Evolutionary conservation across 148 eudicot genomes (phyloP), one percentile per base, ranked within the genome.

Genomic region (Rhododendron ovatum): DNA sequence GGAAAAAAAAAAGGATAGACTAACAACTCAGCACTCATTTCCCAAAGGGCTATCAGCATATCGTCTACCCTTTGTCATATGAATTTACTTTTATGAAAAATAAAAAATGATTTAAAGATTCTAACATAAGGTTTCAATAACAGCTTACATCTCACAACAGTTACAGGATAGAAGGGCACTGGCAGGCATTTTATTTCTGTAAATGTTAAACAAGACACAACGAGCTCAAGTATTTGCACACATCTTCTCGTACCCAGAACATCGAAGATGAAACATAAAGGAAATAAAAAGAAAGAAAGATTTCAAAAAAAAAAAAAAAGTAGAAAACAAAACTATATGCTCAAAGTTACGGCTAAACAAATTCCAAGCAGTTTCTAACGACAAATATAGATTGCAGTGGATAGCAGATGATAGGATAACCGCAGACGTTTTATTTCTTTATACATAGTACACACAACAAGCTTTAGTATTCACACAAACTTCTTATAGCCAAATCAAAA

Each of bases 11-110:
- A 65, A 2, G 73, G 33, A 65, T 65, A n/a, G 14, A 10, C 33
- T 65, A 65, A 65, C 73, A 65, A 65, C 73, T 65, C 73, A 65
- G 73, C 73, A n/a, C 73, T n/a, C 73, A 65, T 65, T 65, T 65
- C 73, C 73, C 73, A 26, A 59, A 59, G n/a, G n/a, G n/a, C 65
- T 20, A 22, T 22, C 65, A 20, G n/a, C 65, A 59, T 57, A 57
- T 59, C 22, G 3, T 18, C 26, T 59, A 6, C 65, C n/a, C 26
- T 22, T 59, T 59, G n/a, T 59, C 65, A 22, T 59, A 18, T 22
- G 1, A 59, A 59, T 20, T 20, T 59, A 5, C n/a, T 59, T 20
- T 22, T 7, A 18, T 1, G 65, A 20, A 6, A 22, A 20, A 59
- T 7, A 22, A 59, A 59, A 20, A 22, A 59, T 59, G 8, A 59